These are phyloP conservation scores for Candida berthetii DNA, from an alignment of 805 yeast genomes.

Conservation along the genomic window DNA sequence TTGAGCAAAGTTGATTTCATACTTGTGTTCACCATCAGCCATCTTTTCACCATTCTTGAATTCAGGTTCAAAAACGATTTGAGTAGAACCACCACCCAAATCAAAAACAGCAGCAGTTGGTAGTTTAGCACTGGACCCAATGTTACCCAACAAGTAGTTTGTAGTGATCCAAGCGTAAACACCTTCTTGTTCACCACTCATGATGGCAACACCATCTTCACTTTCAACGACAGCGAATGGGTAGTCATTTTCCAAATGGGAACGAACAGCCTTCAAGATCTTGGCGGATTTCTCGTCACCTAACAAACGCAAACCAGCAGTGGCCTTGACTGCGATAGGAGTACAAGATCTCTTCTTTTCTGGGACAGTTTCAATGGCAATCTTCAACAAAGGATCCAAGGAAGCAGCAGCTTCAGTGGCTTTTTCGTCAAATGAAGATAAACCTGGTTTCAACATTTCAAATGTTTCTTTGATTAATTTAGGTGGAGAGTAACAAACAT, in stretches of 20 bases:
- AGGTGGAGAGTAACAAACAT: constrained; percentile 83
- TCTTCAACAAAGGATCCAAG: constrained; percentile 70
- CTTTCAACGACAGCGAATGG: constrained; percentile 90
- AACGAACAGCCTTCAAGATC: constrained; percentile 71
- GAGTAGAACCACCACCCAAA: constrained; percentile 98
- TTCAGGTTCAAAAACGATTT: constrained; percentile 96
- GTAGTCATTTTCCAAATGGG: constrained; percentile 68
- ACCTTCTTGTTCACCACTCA: constrained; percentile 98
- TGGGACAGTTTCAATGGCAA: constrained; percentile 78
- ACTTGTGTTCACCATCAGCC: constrained; percentile 87
- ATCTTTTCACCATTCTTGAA: constrained; percentile 51
- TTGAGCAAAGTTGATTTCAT: constrained; percentile 73
- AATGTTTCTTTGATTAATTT: constrained; percentile 72
- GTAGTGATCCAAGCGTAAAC: constrained; percentile 99
- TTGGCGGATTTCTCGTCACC: constrained; percentile 69
- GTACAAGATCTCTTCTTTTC: constrained; percentile 67
- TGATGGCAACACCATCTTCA: constrained; percentile 77
- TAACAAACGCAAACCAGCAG: constrained; percentile 88
- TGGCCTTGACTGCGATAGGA: constrained; percentile 95
- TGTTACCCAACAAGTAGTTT: constrained; percentile 88
- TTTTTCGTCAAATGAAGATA: constrained; percentile 79
- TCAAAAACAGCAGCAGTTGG: constrained; percentile 98
- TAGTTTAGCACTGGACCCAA: constrained; percentile 63
- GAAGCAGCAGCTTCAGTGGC: constrained; percentile 84
- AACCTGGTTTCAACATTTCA: constrained; percentile 88